Evolutionary conservation across 1,284 basidiomycete genomes (phyloP).

Genomic region (Meira nashicola): DNA sequence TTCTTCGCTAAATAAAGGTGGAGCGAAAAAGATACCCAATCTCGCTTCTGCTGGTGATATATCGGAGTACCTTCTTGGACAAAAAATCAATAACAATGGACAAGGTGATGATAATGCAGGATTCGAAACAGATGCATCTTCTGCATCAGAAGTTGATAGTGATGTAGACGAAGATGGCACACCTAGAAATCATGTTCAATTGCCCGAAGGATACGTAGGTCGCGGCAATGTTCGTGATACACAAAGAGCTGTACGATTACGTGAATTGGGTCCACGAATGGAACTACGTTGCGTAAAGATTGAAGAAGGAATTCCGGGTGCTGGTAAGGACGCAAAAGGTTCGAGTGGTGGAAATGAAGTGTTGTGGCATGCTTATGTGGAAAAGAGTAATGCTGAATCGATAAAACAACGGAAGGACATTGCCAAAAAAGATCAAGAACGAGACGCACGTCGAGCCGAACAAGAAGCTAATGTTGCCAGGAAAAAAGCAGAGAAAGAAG

Average conservation of each 20-base stretch:
- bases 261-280: constrained; percentile 92
- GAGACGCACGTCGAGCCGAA: constrained; percentile 27
- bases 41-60: constrained; percentile 86
- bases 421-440: constrained; percentile 22
- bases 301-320: constrained; percentile 67
- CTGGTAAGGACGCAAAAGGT: constrained; percentile 9
- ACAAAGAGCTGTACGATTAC: constrained; percentile 80
- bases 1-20: constrained; percentile 54
- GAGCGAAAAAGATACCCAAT: constrained; percentile 62
- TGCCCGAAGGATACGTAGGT: constrained; percentile 89
- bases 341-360: constrained; percentile 38
- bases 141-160: constrained; percentile 61
- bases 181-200: constrained; percentile 60
- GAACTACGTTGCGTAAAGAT: constrained; percentile 91
- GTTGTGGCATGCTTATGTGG: constrained; percentile 45
- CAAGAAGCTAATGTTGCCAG: constrained; percentile 43
- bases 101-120: constrained; percentile 60
- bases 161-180: constrained; percentile 76
- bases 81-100: constrained; percentile 59
- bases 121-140: constrained; percentile 56
- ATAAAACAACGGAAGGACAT: constrained; percentile 22
- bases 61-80: constrained; percentile 82
- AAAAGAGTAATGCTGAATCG: constrained; percentile 8
- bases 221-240: constrained; percentile 86
- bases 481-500: constrained; percentile 35